Evolutionary conservation across 139 green algal genomes (phyloP).

Genomic region (Tetradesmus lagerheimii): DNA sequence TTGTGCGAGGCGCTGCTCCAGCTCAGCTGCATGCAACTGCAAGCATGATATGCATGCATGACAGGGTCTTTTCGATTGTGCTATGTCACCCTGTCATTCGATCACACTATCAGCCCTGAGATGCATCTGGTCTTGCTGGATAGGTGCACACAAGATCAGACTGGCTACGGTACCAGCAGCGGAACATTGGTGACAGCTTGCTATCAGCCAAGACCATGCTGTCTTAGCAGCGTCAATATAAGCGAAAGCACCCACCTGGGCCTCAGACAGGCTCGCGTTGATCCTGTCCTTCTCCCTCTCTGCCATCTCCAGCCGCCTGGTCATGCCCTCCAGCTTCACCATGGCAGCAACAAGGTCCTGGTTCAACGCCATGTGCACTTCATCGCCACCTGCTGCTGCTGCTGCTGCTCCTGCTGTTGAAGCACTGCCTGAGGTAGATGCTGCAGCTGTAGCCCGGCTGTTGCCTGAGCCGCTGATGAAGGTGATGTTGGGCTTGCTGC

Average conservation of each 20-base stretch:
- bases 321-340: constrained; percentile 55
- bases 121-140: no score
- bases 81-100: no score
- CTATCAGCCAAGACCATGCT: no score
- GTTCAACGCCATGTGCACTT: constrained; percentile 26
- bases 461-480: constrained; percentile 10
- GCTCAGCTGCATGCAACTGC: constrained; percentile 55
- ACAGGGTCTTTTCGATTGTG: no score
- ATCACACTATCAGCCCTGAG: no score
- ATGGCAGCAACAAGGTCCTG: constrained; percentile 63
- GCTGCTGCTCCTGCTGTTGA: neutral
- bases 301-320: constrained; percentile 56
- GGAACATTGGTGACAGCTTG: no score
- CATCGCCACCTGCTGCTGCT: constrained; percentile 11
- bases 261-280: constrained; percentile 53
- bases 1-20: constrained; percentile 61
- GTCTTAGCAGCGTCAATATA: no score
- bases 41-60: neutral
- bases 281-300: constrained; percentile 59
- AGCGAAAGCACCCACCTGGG: constrained; percentile 48
- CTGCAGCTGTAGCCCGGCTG: neutral
- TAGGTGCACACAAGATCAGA: no score
- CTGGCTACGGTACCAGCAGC: no score
- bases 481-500: neutral
- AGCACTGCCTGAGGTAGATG: neutral